Percentiles rank a stretch among this genome's conserved stretches.
These are phyloP conservation scores for Leishmania braziliensis DNA, from an alignment of 208 protist genomes.

Conservation along the genomic window DNA sequence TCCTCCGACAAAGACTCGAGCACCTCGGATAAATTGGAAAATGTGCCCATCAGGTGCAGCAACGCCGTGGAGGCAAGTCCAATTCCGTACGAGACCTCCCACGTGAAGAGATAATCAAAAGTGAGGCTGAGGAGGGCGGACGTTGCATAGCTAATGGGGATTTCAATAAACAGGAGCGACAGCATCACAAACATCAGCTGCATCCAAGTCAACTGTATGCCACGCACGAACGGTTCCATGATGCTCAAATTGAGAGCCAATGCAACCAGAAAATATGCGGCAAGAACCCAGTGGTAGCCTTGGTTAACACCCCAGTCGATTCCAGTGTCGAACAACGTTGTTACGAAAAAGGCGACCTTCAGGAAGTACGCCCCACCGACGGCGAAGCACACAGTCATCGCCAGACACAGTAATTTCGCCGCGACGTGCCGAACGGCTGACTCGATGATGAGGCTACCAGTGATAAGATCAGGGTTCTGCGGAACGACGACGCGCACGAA, in stretches of 20 bases:
- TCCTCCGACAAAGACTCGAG: slow-evolving; percentile 32
- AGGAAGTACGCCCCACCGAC: slow-evolving; percentile 18
- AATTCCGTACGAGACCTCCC: slow-evolving; percentile 32
- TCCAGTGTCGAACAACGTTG: slow-evolving; percentile 11
- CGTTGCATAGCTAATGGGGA: slow-evolving; percentile 24
- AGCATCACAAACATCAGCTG: slow-evolving; percentile 30
- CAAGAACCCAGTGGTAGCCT: slow-evolving; percentile 29
- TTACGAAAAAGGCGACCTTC: slow-evolving; percentile 16
- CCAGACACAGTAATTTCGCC: neutral
- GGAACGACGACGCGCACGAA: slow-evolving; percentile 25
- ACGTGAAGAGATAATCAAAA: slow-evolving; percentile 27
- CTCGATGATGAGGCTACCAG: slow-evolving; percentile 28
- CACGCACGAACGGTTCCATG: slow-evolving; percentile 27
- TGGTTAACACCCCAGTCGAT: slow-evolving; percentile 27
- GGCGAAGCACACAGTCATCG: slow-evolving; percentile 11
- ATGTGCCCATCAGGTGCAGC: slow-evolving; percentile 23
- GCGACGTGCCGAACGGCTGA: slow-evolving; percentile 26
- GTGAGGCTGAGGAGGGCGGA: slow-evolving; percentile 26
- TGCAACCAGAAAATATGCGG: slow-evolving; percentile 21
- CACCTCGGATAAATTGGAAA: slow-evolving; percentile 17
- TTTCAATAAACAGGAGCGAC: slow-evolving; percentile 27
- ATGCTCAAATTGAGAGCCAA: slow-evolving; percentile 25
- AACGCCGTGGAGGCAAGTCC: slow-evolving; percentile 14
- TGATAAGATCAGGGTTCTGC: slow-evolving; percentile 24
- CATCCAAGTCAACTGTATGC: slow-evolving; percentile 15